These are phyloP conservation scores for Pilatotrama ljubarskyi DNA, from an alignment of 768 basidiomycete genomes.

Conservation along the genomic window DNA sequence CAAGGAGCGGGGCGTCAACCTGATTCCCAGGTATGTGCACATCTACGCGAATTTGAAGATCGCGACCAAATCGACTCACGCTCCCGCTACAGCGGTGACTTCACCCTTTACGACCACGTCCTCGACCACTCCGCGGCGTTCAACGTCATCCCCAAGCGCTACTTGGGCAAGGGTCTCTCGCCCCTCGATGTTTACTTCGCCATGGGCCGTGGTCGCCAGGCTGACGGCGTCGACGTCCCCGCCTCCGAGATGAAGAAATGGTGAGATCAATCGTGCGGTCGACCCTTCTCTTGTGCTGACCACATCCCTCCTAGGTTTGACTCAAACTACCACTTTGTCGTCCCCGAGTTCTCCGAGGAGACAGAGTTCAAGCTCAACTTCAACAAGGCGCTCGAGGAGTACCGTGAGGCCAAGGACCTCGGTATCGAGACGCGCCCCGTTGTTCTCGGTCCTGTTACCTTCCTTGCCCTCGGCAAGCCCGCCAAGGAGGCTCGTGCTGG, in stretches of 20 bases:
- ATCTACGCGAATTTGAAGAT: slow-evolving; percentile 21
- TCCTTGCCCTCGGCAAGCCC: slow-evolving; percentile 91
- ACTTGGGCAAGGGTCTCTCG: slow-evolving; percentile 81
- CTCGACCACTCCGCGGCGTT: slow-evolving; percentile 95
- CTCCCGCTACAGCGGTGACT: slow-evolving; percentile 74
- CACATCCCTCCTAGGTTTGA: slow-evolving; percentile 73
- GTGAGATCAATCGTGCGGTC: slow-evolving; percentile 45
- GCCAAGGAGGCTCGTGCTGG: slow-evolving; percentile 77
- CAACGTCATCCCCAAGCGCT: slow-evolving; percentile 96
- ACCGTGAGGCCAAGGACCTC: slow-evolving; percentile 88
- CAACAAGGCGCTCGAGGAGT: slow-evolving; percentile 95
- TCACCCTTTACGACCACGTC: slow-evolving; percentile 98
- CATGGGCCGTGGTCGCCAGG: slow-evolving; percentile 98
- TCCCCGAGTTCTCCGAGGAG: slow-evolving; percentile 89
- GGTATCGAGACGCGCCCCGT: slow-evolving; percentile 94
- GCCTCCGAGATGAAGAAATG: slow-evolving; percentile 99
- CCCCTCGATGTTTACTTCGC: slow-evolving; percentile 96
- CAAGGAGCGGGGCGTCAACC: slow-evolving; percentile 84
- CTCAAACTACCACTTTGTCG: slow-evolving; percentile 98
- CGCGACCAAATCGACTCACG: slow-evolving; percentile 11
- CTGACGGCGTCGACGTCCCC: slow-evolving; percentile 91
- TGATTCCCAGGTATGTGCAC: slow-evolving; percentile 78
- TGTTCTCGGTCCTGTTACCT: slow-evolving; percentile 92
- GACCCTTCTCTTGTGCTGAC: neutral
- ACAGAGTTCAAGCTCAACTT: slow-evolving; percentile 93